Evolutionary conservation across 805 yeast genomes (phyloP), one percentile per base, ranked within the genome.

Genomic region (Nakazawaea siamensis): DNA sequence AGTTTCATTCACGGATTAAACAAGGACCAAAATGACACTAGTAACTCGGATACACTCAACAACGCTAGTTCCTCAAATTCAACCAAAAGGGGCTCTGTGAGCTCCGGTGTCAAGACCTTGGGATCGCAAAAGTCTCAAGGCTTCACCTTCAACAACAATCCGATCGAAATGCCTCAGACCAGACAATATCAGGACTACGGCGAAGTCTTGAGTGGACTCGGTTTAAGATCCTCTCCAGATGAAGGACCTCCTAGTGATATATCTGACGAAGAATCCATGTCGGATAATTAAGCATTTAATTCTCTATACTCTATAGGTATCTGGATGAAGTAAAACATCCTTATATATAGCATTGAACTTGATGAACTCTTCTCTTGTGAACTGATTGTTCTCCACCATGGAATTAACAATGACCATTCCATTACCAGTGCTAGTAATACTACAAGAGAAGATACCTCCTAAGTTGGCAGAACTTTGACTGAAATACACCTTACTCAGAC

Each of bases 1-100:
- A 42, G 44, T 10, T 49, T 53, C 29, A 46, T 53, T 24, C 46
- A 45, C 20, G 42, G 47, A n/a, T 37, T 52, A 17, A 51, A 23
- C 41, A 41, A 29, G 21, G 35, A 18, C 20, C 24, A 16, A 14
- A 15, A 12, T 13, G 15, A 14, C 7, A n/a, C 15, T 8, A 16
- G 13, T 12, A 21, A 26, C 9, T 14, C 11, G 13, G 32, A 19
- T 24, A 18, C 18, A 10, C 18, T 18, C 12, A 15, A 12, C 24
- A 8, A 4, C 9, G 14, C 19, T 16, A 4, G 27, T 20, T 34
- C 29, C 10, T 25, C 32, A 4, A 17, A 21, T 19, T 28, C 31
- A 28, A 17, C 19, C 10, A 27, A 31, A 10, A 19, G 31, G 23
- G 13, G 16, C 5, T 31, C 31, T 20, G n/a, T 21, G 3, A 29